Base-by-base conservation (phyloP, 176 grass and related monocot genomes). In the Carex pumila region DNA sequence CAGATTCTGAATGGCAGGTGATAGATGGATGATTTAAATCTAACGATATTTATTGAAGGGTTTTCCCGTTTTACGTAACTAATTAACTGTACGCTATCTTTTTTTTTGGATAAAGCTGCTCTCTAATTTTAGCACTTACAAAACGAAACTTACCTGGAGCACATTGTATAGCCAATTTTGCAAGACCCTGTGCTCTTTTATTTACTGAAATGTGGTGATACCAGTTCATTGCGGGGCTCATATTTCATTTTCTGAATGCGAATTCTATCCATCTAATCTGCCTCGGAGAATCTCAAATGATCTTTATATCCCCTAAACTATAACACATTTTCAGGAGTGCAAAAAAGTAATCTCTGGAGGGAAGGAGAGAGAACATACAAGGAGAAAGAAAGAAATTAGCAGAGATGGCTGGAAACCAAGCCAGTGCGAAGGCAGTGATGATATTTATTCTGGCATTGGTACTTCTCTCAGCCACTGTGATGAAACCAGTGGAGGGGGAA, bases 351-450 rank as follows among this genome's bases (percentile, higher is more conserved):
- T 37, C 10, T 45, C 34, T 63, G 37, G 37, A 52, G 11, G 31
- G 39, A 82, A 19, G 22, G 50, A 68, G 32, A 82, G 22, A 82
- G 22, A 52, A 41, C 21, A 13, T 9, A 55, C 10, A 58, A 19
- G 18, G 34, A 64, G 7, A 62, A 64, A 41, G 2, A 19, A 12
- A 81, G 37, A 39, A 6, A 39, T 39, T 39, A 39, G n/a, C n/a
- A 81, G 57, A 64, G 31, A 83, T 83, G 80, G 80, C 61, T 67
- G 61, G 5, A 65, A 83, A 83, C 61, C 49, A 56, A 77, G 49
- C 73, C 13, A 13, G 73, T 56, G 19, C 43, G 1, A 67, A 22
- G 13, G 39, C 60, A 45, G 60, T 12, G 12, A 12, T 83, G 37
- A 83, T 68, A 41, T 68, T 68, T 54, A n/a, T 83, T 5, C 60